These are phyloP conservation scores for Imleria badia DNA, from an alignment of 768 basidiomycete genomes.

Conservation along the genomic window DNA sequence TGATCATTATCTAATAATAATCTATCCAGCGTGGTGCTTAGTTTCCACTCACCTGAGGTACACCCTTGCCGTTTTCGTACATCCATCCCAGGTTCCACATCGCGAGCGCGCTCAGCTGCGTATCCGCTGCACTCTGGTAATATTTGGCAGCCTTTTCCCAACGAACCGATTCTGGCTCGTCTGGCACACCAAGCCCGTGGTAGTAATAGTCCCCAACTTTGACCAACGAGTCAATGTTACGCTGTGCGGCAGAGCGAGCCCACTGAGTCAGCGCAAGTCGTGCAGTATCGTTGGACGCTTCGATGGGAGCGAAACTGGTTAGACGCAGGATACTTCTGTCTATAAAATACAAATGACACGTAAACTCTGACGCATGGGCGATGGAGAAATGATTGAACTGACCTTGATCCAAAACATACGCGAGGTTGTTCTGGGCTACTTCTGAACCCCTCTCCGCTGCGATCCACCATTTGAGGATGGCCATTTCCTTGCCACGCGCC, in stretches of 20 bases:
- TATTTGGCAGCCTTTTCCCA: conserved; percentile 92
- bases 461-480: conserved; percentile 93
- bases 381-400: conserved; percentile 30
- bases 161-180: conserved; percentile 60
- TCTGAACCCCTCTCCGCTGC: conserved; percentile 93
- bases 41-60: conserved; percentile 71
- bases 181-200: conserved; percentile 77
- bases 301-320: conserved; percentile 65
- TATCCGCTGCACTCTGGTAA: conserved; percentile 93
- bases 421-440: conserved; percentile 92
- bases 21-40: too few relatives aligned
- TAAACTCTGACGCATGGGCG: conserved; percentile 31
- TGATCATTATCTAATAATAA: too few relatives aligned
- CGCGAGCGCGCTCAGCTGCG: conserved; percentile 87
- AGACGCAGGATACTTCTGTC: conserved; percentile 70
- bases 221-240: conserved; percentile 94
- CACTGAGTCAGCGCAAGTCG: conserved; percentile 86
- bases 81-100: conserved; percentile 99
- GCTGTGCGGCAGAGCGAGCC: conserved; percentile 91
- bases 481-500: conserved; percentile 73
- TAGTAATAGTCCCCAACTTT: conserved; percentile 99
- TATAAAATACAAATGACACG: conserved; percentile 23
- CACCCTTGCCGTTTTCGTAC: conserved; percentile 96
- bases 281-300: conserved; percentile 82
- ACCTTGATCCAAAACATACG: conserved; percentile 92